Base-by-base conservation (phyloP, 2,329 filamentous ascomycete genomes). In the Exophiala sp. region DNA sequence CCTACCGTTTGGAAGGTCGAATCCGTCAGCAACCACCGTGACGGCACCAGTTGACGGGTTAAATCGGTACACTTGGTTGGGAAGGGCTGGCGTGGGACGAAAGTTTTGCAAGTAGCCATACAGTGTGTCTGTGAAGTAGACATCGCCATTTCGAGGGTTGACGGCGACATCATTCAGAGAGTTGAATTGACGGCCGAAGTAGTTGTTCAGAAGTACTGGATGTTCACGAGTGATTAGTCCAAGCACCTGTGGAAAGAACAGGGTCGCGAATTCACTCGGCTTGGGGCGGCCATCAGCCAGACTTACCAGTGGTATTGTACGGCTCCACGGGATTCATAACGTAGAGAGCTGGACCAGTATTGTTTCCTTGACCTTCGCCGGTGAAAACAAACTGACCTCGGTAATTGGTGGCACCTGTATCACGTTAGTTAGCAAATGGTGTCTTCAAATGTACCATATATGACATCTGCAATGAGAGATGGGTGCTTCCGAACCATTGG, bases 131-230 rank as follows among this genome's bases (percentile, higher is more conserved):
- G 60, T 62, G 34, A 62, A 62, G 37, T 56, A 62, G 6, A 62
- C 48, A 21, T 60, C 57, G 13, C 55, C 53, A 32, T 55, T 59
- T 19, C 40, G 37, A 2, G 58, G 58, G 23, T 62, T 54, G 21
- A 60, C 43, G 3, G 52, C 43, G 2, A 61, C 48, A 43, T 62
- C 60, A 39, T 62, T 58, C 23, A 59, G 43, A 5, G 60, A 60
- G 44, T 58, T 58, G 50, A 61, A 62, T 19, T 62, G 70, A 2
- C 78, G 73, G 14, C 80, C 79, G 43, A 78, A 78, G 61, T 70
- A 84, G 62, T 78, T 80, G 57, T 79, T 79, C 13, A 83, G 50
- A 10, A 84, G 65, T 0, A 73, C 72, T 70, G 3, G 16, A 2
- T 11, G 18, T 37, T 18, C 3, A 19, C 19, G 19, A 23, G 16